Evolutionary conservation across 2,329 filamentous ascomycete species (phyloP), one percentile per base, ranked within the genome.

Genomic region (Cladorrhinum sp.): DNA sequence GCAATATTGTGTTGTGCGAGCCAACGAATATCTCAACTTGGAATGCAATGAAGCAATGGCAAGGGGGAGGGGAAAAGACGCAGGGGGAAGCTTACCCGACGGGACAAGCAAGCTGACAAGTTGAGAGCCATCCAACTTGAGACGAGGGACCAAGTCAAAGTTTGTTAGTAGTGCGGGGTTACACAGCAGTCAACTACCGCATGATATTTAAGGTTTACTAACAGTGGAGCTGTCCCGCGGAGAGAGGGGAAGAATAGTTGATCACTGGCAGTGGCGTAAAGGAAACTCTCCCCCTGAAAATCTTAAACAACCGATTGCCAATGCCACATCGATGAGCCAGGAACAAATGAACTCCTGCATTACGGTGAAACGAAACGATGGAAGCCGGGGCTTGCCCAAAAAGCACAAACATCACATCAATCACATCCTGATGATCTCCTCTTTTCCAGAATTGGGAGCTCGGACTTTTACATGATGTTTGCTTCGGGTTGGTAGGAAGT

Each of bases 281-380:
- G n/a, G 38, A n/a, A 24, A 49, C 20, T 22, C 53, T 36, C 24
- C 41, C 32, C 24, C n/a, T n/a, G 25, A 49, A 32, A 56, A 36
- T 24, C 52, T 55, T 32, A 22, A 38, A 49, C 38, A n/a, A 22
- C 24, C 24, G 53, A 48, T 56, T 25, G 22, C 52, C 59, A 50
- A 51, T 51, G 24, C 3, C 18, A 45, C 48, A 32, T 24, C 8
- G 12, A 18, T 32, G 27, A 32, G 6, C n/a, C 16, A 45, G n/a
- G n/a, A 45, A 20, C n/a, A 45, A 45, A 9, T 8, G 6, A 23
- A 48, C 48, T 38, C 50, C 38, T 48, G 53, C 60, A 62, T 54
- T 24, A 51, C 48, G 36, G 54, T 63, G 64, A 66, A 66, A 66
- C 64, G 59, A 64, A 66, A 66, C 64, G 52, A 61, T 32, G 45